Evolutionary conservation across 768 basidiomycete species (phyloP), one percentile per base, ranked within the genome.

Genomic region (Agaricus sinodeliciosus): DNA sequence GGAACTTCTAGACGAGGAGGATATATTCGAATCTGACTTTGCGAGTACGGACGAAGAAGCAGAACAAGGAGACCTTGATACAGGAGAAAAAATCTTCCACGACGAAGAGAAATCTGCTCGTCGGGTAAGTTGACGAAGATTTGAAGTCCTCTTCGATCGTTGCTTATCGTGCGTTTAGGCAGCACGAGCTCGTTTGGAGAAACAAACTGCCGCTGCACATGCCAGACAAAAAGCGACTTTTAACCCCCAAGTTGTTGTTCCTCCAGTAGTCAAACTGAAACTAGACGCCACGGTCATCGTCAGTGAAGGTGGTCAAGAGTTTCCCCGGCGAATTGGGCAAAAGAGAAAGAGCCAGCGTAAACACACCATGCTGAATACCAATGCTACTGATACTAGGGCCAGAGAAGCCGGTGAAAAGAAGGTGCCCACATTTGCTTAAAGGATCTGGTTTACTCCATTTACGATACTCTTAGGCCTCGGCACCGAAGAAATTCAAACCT

Each of bases 21-120:
- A 92, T 60, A 64, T 85, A 7, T 89, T 90, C 55, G 89, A 78
- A 58, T 88, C 86, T 9, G 90, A 93, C 64, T 93, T 94, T 61
- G 87, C 82, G 57, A 88, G 85, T 58, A 92, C 90, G 0, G 90
- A 92, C 54, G 89, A 84, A 55, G 74, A 78, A 35, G 74, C 67
- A 1, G 75, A 77, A n/a, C 76, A 77, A 22, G 78, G 76, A 9
- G 69, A 72, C 11, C 11, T 42, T 15, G 79, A 79, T 4, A 73
- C 69, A 4, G 84, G 72, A 0, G 89, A 91, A 60, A 74, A 68
- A 39, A 69, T 68, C n/a, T 70, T 77, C 3, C 65, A 70, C 31
- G 82, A 84, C 9, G 87, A 88, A 58, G 85, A 89, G 49, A 76
- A 68, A 54, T 71, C 69, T 39, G 66, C 65, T 18, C 69, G 72